Evolutionary conservation across 495 filamentous ascomycete species (phyloP).

Genomic region (Copromyces sp.): DNA sequence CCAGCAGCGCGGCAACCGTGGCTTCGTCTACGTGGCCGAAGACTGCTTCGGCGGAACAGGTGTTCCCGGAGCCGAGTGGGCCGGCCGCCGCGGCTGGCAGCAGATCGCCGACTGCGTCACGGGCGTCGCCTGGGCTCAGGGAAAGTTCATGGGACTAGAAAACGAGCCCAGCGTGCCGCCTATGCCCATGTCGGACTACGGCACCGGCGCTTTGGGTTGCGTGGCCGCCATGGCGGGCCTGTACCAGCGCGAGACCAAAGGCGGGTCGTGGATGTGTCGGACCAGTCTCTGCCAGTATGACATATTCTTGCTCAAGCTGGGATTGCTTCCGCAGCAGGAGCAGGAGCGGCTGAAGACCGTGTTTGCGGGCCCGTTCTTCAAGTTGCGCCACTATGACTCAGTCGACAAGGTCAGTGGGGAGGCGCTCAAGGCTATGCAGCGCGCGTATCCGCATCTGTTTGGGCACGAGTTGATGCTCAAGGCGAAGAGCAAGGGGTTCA

Average conservation of each 20-base stretch:
- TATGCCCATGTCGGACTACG: conserved; percentile 76
- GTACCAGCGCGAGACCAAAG: conserved; percentile 47
- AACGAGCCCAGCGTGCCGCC: conserved; percentile 62
- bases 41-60: conserved; percentile 55
- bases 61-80: conserved; percentile 33
- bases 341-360: conserved; percentile 44
- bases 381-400: conserved; percentile 56
- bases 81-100: conserved; percentile 45
- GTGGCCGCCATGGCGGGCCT: conserved; percentile 55
- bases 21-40: conserved; percentile 60
- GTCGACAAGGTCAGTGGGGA: conserved; percentile 62
- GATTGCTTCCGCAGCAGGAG: conserved; percentile 46
- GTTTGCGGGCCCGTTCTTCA: conserved; percentile 46
- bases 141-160: conserved; percentile 56
- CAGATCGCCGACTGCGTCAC: conserved; percentile 46
- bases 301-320: conserved; percentile 53
- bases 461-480: conserved; percentile 30
- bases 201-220: conserved; percentile 56
- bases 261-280: conserved; percentile 56
- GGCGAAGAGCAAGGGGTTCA: conserved; percentile 37
- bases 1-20: conserved; percentile 38
- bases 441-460: conserved; percentile 42
- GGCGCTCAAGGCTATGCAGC: conserved; percentile 52
- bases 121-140: conserved; percentile 66
- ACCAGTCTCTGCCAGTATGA: conserved; percentile 54